phyloP scores from a whole-genome alignment of 345 rosid genomes.

The Trapa incisa region DNA sequence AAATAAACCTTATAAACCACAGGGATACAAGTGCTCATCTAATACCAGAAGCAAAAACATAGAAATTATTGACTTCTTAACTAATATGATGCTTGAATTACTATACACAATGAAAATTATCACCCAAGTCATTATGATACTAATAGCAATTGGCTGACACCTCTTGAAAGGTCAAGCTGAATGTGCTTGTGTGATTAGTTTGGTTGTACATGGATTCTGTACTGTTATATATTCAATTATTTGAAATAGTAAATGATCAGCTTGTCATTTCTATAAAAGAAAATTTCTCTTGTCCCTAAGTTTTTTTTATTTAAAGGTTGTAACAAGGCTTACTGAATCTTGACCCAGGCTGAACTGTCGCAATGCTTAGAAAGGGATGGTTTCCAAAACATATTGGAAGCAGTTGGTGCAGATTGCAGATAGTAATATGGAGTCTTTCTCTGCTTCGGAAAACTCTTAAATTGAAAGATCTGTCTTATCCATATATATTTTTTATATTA shows the following conservation, averaged over 20 bases:
- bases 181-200: neutral
- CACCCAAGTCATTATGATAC: neutral
- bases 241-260: too few species aligned
- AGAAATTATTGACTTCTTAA: neutral
- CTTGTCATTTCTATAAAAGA: too few species aligned
- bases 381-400: too few species aligned
- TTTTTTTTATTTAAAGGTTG: neutral
- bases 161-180: neutral
- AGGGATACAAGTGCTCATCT: neutral
- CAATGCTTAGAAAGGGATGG: too few species aligned
- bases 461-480: too few species aligned
- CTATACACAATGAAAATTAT: neutral
- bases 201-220: neutral
- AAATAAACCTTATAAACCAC: neutral
- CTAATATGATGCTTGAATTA: neutral
- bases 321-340: constrained; percentile 1
- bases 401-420: too few species aligned
- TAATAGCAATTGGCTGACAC: neutral
- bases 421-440: too few species aligned
- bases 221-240: neutral
- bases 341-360: neutral
- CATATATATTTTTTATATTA: too few species aligned
- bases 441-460: too few species aligned
- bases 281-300: neutral
- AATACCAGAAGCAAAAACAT: neutral